phyloP scores from a whole-genome alignment of 306 rosid species.

The Quercus parvula region DNA sequence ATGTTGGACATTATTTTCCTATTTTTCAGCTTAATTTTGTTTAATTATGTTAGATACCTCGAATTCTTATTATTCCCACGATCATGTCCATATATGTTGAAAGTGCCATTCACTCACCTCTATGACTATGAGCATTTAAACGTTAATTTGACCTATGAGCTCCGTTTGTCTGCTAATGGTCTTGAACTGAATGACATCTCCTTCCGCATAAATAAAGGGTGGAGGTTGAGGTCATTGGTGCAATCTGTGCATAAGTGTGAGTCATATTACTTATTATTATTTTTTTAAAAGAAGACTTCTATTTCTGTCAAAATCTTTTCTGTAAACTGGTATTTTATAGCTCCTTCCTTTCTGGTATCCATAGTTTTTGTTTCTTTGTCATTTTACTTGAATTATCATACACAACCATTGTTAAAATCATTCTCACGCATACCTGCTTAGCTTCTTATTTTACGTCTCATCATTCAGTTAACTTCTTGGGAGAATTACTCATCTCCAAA shows the following conservation, averaged over 20 bases:
- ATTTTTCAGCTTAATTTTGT: background rate
- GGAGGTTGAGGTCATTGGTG: background rate
- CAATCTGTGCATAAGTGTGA: background rate
- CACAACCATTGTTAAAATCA: background rate
- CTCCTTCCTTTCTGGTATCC: background rate
- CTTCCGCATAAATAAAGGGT: background rate
- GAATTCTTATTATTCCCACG: background rate
- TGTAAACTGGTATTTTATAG: background rate
- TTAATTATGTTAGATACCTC: background rate
- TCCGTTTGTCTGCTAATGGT: background rate
- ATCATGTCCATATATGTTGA: background rate
- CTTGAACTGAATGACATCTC: background rate
- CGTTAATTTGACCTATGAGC: background rate
- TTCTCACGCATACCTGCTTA: background rate
- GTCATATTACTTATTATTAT: background rate
- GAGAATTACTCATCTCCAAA: background rate
- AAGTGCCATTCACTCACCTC: background rate
- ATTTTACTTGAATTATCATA: background rate
- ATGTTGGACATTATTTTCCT: background rate
- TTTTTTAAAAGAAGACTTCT: no score
- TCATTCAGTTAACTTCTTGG: background rate
- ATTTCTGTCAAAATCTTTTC: background rate
- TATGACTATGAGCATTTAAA: background rate
- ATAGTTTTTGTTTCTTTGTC: constrained; percentile 6
- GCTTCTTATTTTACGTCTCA: background rate